Evolutionary conservation across 768 basidiomycete genomes (phyloP), one percentile per base, ranked within the genome.

Genomic region (Amanita rimosa): DNA sequence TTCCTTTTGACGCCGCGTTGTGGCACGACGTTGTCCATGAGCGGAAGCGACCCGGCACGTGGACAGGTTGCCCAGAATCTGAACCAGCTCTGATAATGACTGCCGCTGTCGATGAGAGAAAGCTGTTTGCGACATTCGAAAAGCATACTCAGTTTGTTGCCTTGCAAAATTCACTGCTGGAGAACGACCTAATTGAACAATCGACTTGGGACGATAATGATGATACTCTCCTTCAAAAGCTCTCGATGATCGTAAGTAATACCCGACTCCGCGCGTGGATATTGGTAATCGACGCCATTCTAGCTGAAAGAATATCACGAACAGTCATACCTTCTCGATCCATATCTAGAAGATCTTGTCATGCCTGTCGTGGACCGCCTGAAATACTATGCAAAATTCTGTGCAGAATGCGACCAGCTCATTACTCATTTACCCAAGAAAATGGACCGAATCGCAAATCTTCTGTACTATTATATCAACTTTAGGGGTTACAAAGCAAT

Each of bases 221-320:
- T 6, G 57, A 44, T 6, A 48, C 59, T 4, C 52, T 69, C 7
- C 64, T 73, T 29, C 65, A 67, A 45, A 74, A 69, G 51, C 64
- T 85, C 7, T 58, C 54, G 9, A 47, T 64, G 36, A 78, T 79
- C 49, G 83, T 85, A 62, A 58, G 79, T 68, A 41, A 36, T 24
- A 13, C 2, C 14, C 22, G n/a, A n/a, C n/a, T 29, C 22, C 2
- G 22, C 5, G 3, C 29, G 16, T 4, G 16, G 13, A 11, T 31
- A 35, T 19, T 19, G 4, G 13, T 27, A 14, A 33, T 44, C 22
- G 11, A 35, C 27, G 7, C 13, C 34, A 26, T 38, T 26, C 21
- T 52, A 97, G 95, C 74, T 97, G 24, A 78, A 79, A 60, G 78
- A 83, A 60, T 97, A 95, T 59, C 93, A 95, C 62, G 94, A 98